Conservation (phyloP, 345 rosid species). For the Cochlearia excelsa region DNA sequence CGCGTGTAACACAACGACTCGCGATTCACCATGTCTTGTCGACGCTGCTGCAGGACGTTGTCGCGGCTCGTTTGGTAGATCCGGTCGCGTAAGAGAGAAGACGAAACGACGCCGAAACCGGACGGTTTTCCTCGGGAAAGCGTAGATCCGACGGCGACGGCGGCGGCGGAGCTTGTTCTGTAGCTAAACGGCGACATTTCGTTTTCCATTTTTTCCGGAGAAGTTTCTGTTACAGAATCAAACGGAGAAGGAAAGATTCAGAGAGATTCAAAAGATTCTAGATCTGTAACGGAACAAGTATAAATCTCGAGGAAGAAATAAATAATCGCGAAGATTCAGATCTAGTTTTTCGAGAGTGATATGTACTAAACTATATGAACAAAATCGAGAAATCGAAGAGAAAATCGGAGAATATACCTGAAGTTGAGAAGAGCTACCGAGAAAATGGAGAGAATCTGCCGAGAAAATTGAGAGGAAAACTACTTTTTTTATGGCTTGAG, state of each 20-base stretch:
- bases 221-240: constrained; percentile 3
- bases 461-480: constrained; percentile 14
- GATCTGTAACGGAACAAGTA: not conserved
- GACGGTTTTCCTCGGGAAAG: constrained; percentile 23
- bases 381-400: constrained; percentile 9
- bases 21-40: constrained; percentile 58
- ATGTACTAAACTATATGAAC: not conserved
- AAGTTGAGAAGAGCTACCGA: constrained; percentile 16
- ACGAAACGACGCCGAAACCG: not conserved
- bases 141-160: constrained; percentile 11
- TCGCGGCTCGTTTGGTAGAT: constrained; percentile 24
- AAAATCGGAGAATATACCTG: constrained; percentile 10
- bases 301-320: not conserved
- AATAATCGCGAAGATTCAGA: constrained; percentile 5
- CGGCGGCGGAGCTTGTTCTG: constrained; percentile 23
- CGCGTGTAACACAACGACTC: constrained; percentile 69
- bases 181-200: constrained; percentile 37
- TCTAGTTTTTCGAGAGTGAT: constrained; percentile 8
- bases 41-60: constrained; percentile 44
- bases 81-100: constrained; percentile 24
- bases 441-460: constrained; percentile 17
- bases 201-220: constrained; percentile 36
- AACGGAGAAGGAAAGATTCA: not conserved
- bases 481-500: not conserved
- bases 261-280: constrained; percentile 9